A percentile compares a stretch with the other conserved stretches of the same genome.
These are phyloP conservation scores for Microdochium bolleyi DNA, from an alignment of 2,329 filamentous ascomycete genomes.

Conservation along the genomic window DNA sequence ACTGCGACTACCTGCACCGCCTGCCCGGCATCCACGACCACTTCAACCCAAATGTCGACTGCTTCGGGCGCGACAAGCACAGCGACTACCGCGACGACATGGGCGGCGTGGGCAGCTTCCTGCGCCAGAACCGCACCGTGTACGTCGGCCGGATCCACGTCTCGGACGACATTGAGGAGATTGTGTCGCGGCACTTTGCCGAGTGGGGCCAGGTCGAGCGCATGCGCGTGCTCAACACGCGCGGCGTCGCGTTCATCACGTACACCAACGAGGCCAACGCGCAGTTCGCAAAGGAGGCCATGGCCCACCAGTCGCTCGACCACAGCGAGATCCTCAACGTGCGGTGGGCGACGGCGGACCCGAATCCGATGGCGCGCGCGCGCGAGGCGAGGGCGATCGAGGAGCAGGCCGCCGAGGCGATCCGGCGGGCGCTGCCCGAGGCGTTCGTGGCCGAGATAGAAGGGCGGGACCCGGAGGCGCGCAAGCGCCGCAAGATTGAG, in stretches of 20 bases:
- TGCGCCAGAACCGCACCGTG: slow-evolving; percentile 86
- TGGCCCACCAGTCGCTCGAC: slow-evolving; percentile 90
- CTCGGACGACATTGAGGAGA: slow-evolving; percentile 92
- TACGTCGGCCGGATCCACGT: slow-evolving; percentile 94
- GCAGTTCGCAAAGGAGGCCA: slow-evolving; percentile 88
- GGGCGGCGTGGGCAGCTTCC: slow-evolving; percentile 91
- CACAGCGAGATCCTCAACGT: slow-evolving; percentile 92
- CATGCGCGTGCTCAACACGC: slow-evolving; percentile 74
- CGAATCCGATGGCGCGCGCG: slow-evolving; percentile 90
- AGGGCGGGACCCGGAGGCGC: slow-evolving; percentile 77
- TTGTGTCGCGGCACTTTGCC: slow-evolving; percentile 88
- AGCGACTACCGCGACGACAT: slow-evolving; percentile 94
- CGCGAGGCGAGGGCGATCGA: slow-evolving; percentile 83
- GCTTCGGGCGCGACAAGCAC: slow-evolving; percentile 89
- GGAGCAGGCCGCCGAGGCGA: slow-evolving; percentile 92
- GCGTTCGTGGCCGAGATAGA: slow-evolving; percentile 93
- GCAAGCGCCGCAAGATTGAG: slow-evolving; percentile 83
- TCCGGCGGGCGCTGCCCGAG: slow-evolving; percentile 77
- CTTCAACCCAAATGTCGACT: slow-evolving; percentile 90
- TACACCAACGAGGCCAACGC: slow-evolving; percentile 86
- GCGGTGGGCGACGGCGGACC: slow-evolving; percentile 92
- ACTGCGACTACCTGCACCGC: slow-evolving; percentile 91
- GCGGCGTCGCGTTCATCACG: slow-evolving; percentile 92
- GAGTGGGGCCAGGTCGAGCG: slow-evolving; percentile 95
- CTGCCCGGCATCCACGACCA: slow-evolving; percentile 81